Percentiles rank a stretch among this genome's conserved stretches.
These are phyloP conservation scores for Dichotomopilus funicola DNA, from an alignment of 2,329 filamentous ascomycete genomes.

Conservation along the genomic window DNA sequence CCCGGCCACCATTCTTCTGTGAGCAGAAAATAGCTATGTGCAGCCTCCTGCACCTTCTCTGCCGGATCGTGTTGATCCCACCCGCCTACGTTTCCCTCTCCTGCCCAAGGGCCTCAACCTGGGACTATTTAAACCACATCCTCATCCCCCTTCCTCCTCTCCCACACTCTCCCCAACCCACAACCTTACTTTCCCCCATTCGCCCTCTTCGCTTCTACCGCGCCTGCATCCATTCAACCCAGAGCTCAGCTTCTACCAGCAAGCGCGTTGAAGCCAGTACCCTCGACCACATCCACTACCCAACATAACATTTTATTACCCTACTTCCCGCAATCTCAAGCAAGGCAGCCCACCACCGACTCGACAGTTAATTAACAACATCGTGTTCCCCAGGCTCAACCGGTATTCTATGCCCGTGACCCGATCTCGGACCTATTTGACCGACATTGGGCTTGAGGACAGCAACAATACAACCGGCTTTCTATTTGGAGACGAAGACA, in stretches of 20 bases:
- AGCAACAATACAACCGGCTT: constrained; percentile 85
- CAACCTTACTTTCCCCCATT: background rate
- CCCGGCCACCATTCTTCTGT: constrained; percentile 4
- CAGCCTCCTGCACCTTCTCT: background rate
- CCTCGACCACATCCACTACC: background rate
- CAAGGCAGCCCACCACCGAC: no score
- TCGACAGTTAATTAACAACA: background rate
- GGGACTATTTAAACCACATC: background rate
- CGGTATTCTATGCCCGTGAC: constrained; percentile 93
- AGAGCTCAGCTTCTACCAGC: background rate
- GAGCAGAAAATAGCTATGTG: constrained; percentile 6
- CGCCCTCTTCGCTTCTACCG: background rate
- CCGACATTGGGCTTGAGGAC: constrained; percentile 66
- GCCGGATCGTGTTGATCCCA: constrained; percentile 1
- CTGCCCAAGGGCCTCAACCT: background rate
- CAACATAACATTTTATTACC: no score
- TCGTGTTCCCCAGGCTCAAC: constrained; percentile 57
- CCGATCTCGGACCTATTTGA: constrained; percentile 58
- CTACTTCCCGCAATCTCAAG: no score
- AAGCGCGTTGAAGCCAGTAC: background rate
- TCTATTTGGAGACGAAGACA: constrained; percentile 74
- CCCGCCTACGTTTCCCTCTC: background rate
- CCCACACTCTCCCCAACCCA: background rate
- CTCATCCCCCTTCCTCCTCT: background rate
- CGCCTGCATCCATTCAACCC: background rate